Evolutionary conservation across 495 filamentous ascomycete species (phyloP), one percentile per base, ranked within the genome.

Genomic region (Podospora bellae-mahoneyi): DNA sequence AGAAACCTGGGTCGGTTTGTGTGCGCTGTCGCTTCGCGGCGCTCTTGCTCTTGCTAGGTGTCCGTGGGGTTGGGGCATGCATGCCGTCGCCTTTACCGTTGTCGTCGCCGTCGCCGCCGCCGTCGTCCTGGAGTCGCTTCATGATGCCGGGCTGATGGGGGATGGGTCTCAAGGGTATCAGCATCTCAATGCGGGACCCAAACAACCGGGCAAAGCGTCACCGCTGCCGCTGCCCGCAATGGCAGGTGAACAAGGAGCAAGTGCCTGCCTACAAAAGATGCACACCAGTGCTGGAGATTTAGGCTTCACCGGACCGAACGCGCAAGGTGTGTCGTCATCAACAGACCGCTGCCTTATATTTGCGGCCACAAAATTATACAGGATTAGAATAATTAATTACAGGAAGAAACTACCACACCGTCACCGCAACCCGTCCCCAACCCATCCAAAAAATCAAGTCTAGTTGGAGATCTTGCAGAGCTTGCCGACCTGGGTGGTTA

Each of bases 401-500:
- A 59, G 19, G 18, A 20, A 59, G 19, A 23, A 13, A 59, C 4
- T 23, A 27, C 5, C 19, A 27, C 26, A 18, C 56, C 56, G 20
- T 20, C 56, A 59, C 19, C 19, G 5, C 56, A 16, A 13, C 2
- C 39, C 39, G 13, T 48, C 1, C 2, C 39, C 39, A 48, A 48
- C 39, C 39, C 7, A 16, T 1, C 23, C 23, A 39, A 39, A 39
- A 48, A 10, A 48, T 48, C 39, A 48, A 48, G 0, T 13, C 59
- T 34, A 68, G 30, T 66, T 64, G 9, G 64, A 61, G 20, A 71
- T 69, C 71, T 60, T 69, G 66, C 74, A 76, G 34, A 76, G 64
- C 62, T 54, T 69, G 32, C 74, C 74, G 16, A 67, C 71, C 68
- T 74, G 70, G 26, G 65, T 53, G 19, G 69, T 69, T 56, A 75